A percentile compares a stretch with the other conserved stretches of the same genome.
Evolutionary conservation across 805 yeast genomes (phyloP).

Genomic region (Maudiozyma barnettii): DNA sequence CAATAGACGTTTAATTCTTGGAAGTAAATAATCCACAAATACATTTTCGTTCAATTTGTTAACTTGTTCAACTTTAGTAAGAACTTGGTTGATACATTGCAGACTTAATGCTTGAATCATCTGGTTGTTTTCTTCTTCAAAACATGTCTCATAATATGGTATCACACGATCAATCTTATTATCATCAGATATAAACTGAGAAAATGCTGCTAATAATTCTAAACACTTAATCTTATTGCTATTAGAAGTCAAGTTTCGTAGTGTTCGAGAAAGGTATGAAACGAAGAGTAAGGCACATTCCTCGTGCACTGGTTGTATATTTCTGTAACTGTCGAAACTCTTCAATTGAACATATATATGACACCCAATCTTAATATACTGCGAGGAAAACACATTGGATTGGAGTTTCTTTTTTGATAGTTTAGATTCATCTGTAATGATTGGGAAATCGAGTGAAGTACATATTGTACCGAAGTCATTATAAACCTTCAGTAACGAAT

Average conservation of each 20-base stretch:
- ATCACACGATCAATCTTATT: constrained; percentile 76
- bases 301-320: constrained; percentile 10
- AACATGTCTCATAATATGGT: constrained; percentile 65
- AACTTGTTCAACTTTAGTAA: constrained; percentile 52
- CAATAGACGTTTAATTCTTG: constrained; percentile 46
- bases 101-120: constrained; percentile 62
- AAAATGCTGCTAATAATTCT: constrained; percentile 63
- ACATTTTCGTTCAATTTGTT: constrained; percentile 68
- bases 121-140: constrained; percentile 53
- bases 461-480: constrained; percentile 42
- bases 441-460: constrained; percentile 14
- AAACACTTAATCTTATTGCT: constrained; percentile 42
- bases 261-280: constrained; percentile 19
- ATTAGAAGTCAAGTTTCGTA: constrained; percentile 17
- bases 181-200: constrained; percentile 72
- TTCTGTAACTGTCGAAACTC: neutral
- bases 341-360: neutral
- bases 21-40: constrained; percentile 75
- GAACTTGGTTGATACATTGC: constrained; percentile 54
- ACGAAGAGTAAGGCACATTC: constrained; percentile 23
- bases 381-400: neutral
- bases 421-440: neutral
- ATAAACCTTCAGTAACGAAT: constrained; percentile 45
- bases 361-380: neutral
- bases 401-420: neutral